These are phyloP conservation scores for Platanthera guangdongensis DNA, from an alignment of 106 monocot species.

Conservation along the genomic window DNA sequence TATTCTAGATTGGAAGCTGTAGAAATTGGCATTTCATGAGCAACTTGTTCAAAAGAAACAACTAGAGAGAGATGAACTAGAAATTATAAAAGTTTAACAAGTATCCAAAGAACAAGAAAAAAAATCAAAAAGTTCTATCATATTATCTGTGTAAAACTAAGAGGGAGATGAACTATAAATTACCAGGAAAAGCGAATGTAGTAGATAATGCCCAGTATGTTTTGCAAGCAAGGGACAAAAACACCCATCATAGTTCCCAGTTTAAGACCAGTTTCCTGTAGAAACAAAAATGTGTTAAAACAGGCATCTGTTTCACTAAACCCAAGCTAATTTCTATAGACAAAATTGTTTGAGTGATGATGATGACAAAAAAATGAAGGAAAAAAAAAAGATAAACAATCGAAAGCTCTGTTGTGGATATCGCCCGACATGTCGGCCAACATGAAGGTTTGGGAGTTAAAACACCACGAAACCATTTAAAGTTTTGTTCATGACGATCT, in stretches of 20 bases:
- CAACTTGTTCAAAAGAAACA: too few species aligned
- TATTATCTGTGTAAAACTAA: not conserved
- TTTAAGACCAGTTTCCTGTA: constrained; percentile 60
- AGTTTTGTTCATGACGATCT: too few species aligned
- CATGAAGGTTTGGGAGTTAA: too few species aligned
- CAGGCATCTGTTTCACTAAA: not conserved
- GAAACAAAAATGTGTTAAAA: constrained; percentile 7
- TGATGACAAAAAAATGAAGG: not conserved
- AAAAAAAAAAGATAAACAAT: not conserved
- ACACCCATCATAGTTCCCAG: constrained; percentile 94
- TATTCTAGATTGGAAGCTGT: too few species aligned
- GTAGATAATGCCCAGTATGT: constrained; percentile 94
- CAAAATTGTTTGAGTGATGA: not conserved
- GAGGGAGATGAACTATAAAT: constrained; percentile 1
- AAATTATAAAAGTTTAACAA: constrained; percentile 1
- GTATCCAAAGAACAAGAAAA: constrained; percentile 6
- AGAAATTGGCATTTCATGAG: too few species aligned
- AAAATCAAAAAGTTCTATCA: not conserved
- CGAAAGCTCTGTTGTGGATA: not conserved
- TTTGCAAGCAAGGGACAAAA: constrained; percentile 95
- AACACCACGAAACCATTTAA: too few species aligned
- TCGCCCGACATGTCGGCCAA: too few species aligned
- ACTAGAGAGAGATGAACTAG: not conserved
- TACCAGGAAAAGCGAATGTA: constrained; percentile 99
- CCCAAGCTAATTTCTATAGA: not conserved